phyloP scores from a whole-genome alignment of 768 basidiomycete species.

The Basidioascus undulatus region DNA sequence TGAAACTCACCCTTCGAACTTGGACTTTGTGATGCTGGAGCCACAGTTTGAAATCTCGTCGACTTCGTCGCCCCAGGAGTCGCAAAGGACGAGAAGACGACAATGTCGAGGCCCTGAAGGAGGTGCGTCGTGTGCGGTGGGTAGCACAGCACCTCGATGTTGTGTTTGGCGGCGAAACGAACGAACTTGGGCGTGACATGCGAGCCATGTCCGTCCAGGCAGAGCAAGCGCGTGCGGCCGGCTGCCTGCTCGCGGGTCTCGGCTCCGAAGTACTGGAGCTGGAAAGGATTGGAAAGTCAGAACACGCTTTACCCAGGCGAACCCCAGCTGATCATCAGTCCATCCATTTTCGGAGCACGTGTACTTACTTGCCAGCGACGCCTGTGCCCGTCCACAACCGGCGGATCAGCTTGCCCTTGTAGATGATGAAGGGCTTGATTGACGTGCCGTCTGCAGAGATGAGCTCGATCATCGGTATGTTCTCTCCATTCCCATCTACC shows the following conservation, averaged over 20 bases:
- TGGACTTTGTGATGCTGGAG: no score
- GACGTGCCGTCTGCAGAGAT: background rate
- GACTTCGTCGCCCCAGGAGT: no score
- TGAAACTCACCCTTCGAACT: no score
- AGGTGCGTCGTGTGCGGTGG: conserved; percentile 25
- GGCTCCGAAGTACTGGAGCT: conserved; percentile 24
- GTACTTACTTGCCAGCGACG: background rate
- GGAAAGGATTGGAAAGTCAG: no score
- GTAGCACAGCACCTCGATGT: conserved; percentile 25
- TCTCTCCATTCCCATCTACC: conserved; percentile 1
- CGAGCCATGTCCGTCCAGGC: conserved; percentile 27
- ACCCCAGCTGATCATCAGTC: conserved; percentile 21
- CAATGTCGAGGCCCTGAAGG: conserved; percentile 6
- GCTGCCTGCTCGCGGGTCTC: conserved; percentile 20
- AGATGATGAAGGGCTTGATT: conserved; percentile 2
- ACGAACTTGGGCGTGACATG: conserved; percentile 24
- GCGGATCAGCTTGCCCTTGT: background rate
- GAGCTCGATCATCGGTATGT: conserved; percentile 2
- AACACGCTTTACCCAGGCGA: conserved; percentile 21
- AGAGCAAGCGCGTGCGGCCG: conserved; percentile 17
- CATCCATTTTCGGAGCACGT: conserved; percentile 20
- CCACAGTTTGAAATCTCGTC: no score
- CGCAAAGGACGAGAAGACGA: conserved; percentile 1
- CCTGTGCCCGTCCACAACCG: conserved; percentile 3
- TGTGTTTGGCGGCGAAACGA: conserved; percentile 18